phyloP scores from a whole-genome alignment of 2,329 filamentous ascomycete species.

The Aspergillus sp. region DNA sequence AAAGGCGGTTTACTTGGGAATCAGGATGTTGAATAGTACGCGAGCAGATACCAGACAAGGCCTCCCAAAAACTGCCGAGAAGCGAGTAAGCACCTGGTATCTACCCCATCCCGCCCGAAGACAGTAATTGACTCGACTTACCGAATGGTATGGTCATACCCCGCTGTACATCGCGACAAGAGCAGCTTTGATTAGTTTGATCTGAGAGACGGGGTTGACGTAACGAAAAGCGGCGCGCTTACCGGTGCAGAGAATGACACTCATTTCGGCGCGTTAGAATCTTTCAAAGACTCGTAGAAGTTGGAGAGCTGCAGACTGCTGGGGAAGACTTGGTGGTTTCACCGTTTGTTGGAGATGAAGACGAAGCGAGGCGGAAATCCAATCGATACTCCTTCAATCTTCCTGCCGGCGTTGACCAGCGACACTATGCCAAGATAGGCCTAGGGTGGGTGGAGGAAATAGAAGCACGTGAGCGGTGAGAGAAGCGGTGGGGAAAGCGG shows the following conservation, averaged over 20 bases:
- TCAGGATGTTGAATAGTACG: conserved; percentile 97
- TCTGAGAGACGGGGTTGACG: too few species aligned
- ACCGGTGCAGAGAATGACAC: conserved; percentile 65
- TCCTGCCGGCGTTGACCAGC: too few species aligned
- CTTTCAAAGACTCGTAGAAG: too few species aligned
- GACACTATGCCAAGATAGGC: too few species aligned
- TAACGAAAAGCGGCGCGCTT: conserved; percentile 3
- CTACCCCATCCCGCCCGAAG: not conserved
- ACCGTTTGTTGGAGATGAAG: too few species aligned
- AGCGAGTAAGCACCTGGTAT: conserved; percentile 6
- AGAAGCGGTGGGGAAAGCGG: conserved; percentile 61
- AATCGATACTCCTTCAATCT: too few species aligned
- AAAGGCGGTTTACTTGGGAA: conserved; percentile 96
- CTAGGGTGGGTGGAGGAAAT: too few species aligned
- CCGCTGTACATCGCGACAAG: conserved; percentile 45
- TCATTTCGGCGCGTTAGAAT: conserved; percentile 42
- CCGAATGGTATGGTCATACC: conserved; percentile 73
- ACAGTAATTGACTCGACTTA: conserved; percentile 32
- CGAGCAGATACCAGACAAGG: conserved; percentile 93
- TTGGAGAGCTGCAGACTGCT: too few species aligned
- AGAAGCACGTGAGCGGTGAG: conserved; percentile 35
- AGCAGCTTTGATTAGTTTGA: conserved; percentile 1
- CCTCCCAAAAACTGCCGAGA: conserved; percentile 83
- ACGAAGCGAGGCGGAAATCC: too few species aligned
- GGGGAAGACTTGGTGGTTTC: too few species aligned